Evolutionary conservation across 176 grass and related monocot genomes (phyloP), one percentile per base, ranked within the genome.

Genomic region (Saccharum spontaneum): DNA sequence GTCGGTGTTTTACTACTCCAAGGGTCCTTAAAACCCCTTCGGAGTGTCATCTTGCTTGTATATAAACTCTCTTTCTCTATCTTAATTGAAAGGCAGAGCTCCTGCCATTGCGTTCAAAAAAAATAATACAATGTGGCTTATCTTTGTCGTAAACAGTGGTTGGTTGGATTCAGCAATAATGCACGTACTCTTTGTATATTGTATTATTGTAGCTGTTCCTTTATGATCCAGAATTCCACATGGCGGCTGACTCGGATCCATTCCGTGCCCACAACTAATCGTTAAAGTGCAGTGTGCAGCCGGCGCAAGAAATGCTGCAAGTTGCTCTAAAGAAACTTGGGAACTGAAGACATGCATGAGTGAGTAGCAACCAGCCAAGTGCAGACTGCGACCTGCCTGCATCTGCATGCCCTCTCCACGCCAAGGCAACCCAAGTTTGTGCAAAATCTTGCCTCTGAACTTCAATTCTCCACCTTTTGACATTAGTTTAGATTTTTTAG

Each of bases 181-280:
- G 54, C 18, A 23, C 0, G 61, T 49, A 74, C 41, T 10, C 3
- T 28, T 26, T 26, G 55, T 59, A 59, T 57, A 3, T 73, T 31
- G 24, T 10, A 74, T 50, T 50, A 74, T 74, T 50, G 43, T 50
- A 1, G 7, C 71, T 20, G 71, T 50, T 74, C 71, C 26, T 74
- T 50, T 74, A 26, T 74, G 26, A 74, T 74, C 44, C 44, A 10
- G 44, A 33, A 20, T 33, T 50, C 71, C 71, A 33, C 71, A 74
- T 74, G 71, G 71, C 71, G 8, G 49, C 71, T 74, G 44, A 50
- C 44, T 74, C 9, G 71, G 71, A 48, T 73, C 2, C n/a, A 73
- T 73, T 28, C 23, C 15, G 23, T 48, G 43, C 26, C 45, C 23
- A 30, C 43, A 48, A 31, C 40, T 13, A 6, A 26, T 45, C 69